These are phyloP conservation scores for Dianthus caryophyllus DNA, from an alignment of 148 eudicot species.

Conservation along the genomic window DNA sequence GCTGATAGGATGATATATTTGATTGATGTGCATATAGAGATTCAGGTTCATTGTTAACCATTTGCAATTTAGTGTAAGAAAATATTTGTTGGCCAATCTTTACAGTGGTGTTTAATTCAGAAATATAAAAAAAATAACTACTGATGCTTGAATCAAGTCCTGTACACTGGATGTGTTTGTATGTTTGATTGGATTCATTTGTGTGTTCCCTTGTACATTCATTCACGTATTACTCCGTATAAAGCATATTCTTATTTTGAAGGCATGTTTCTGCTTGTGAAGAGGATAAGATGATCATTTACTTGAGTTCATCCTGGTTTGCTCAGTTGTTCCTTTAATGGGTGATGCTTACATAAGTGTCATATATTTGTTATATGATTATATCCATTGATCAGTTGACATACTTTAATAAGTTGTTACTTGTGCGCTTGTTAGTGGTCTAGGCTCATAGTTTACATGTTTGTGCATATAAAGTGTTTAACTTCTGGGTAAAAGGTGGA, in stretches of 20 bases:
- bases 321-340: not conserved
- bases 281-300: not conserved
- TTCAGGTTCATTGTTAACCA: not conserved
- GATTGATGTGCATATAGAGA: not conserved
- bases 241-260: not conserved
- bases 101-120: not conserved
- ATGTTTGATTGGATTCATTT: not conserved
- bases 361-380: not conserved
- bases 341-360: not conserved
- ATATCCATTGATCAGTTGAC: not conserved
- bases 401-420: not conserved
- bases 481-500: not conserved
- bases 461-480: not conserved
- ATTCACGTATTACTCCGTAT: not conserved
- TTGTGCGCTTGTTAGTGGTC: not conserved
- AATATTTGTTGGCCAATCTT: not conserved
- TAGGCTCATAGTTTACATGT: not conserved
- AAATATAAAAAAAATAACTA: not conserved
- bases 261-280: not conserved
- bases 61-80: not conserved
- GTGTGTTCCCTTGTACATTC: no score
- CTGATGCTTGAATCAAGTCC: not conserved
- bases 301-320: not conserved
- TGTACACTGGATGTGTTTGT: not conserved
- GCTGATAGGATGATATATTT: not conserved